A percentile compares a stretch with the other conserved stretches of the same genome.
These are phyloP conservation scores for Tritrichomonas musculus DNA, from an alignment of 208 protist species.

Conservation along the genomic window DNA sequence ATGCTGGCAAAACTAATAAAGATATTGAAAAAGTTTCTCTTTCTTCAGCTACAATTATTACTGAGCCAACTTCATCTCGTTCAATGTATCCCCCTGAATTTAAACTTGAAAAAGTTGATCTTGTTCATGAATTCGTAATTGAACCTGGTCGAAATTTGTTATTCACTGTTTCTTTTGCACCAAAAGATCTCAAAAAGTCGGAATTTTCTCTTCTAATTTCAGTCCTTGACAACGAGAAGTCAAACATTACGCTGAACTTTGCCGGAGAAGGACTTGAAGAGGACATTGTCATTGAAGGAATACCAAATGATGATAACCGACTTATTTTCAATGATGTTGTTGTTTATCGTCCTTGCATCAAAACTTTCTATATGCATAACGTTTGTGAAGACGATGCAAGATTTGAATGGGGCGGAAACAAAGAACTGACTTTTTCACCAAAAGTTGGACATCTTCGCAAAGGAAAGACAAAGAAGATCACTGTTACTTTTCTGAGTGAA, in stretches of 20 bases:
- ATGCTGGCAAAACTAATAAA: no score
- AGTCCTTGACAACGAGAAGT: neutral
- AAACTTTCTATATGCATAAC: neutral
- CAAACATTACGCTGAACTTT: neutral
- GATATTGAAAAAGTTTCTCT: no score
- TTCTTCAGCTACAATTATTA: no score
- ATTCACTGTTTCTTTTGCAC: neutral
- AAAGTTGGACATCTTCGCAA: neutral
- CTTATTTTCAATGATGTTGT: neutral
- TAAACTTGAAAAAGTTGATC: neutral
- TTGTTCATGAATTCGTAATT: neutral
- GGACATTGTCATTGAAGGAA: neutral
- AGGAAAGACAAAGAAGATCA: neutral
- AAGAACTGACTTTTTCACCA: neutral
- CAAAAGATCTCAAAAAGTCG: neutral
- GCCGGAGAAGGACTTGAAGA: neutral
- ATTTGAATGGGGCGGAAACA: neutral
- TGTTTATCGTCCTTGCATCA: neutral
- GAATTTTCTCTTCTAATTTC: neutral
- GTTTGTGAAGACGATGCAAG: neutral
- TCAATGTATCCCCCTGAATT: neutral
- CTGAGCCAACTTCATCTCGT: no score
- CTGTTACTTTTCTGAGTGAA: neutral
- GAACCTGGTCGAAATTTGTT: neutral
- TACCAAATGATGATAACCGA: neutral